phyloP scores from a whole-genome alignment of 805 yeast species.

The Ogataea populi-albae region DNA sequence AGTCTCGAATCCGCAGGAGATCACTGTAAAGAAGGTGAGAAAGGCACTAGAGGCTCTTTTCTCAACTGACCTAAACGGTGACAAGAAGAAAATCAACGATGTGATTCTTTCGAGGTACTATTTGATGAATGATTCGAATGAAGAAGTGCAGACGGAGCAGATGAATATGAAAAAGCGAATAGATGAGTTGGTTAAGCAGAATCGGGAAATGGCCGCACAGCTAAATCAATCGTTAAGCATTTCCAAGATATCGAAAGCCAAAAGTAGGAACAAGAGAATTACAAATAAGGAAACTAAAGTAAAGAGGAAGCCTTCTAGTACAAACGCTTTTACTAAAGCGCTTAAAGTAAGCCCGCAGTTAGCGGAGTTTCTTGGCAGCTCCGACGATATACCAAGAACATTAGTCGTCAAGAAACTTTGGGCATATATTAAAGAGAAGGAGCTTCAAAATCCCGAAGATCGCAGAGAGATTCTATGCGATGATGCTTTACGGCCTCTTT shows the following conservation, averaged over 20 bases:
- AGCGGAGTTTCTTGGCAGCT: slow-evolving; percentile 44
- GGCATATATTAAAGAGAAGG: slow-evolving; percentile 62
- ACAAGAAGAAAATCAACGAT: slow-evolving; percentile 57
- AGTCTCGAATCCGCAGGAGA: slow-evolving; percentile 65
- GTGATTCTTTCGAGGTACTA: slow-evolving; percentile 59
- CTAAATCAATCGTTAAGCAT: slow-evolving; percentile 29
- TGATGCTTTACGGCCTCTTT: slow-evolving; percentile 50
- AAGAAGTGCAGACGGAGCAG: slow-evolving; percentile 13
- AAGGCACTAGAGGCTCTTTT: slow-evolving; percentile 71
- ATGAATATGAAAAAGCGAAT: slow-evolving; percentile 20
- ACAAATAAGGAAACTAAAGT: slow-evolving; percentile 8
- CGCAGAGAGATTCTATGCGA: slow-evolving; percentile 65
- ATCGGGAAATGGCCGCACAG: slow-evolving; percentile 39
- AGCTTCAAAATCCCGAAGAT: slow-evolving; percentile 66
- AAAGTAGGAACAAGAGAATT: slow-evolving; percentile 5
- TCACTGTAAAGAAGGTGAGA: slow-evolving; percentile 69
- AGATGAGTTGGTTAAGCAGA: slow-evolving; percentile 43
- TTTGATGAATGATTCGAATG: slow-evolving; percentile 37
- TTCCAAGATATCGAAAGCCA: slow-evolving; percentile 18
- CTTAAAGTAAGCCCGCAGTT: slow-evolving; percentile 50
- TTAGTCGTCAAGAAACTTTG: slow-evolving; percentile 68
- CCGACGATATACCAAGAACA: slow-evolving; percentile 53
- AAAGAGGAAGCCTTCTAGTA: slow-evolving; percentile 30
- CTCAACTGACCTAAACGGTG: slow-evolving; percentile 46
- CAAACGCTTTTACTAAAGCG: slow-evolving; percentile 40